A percentile compares a stretch with the other conserved stretches of the same genome.
These are phyloP conservation scores for Kokia cookei DNA, from an alignment of 441 rosid species.

Conservation along the genomic window DNA sequence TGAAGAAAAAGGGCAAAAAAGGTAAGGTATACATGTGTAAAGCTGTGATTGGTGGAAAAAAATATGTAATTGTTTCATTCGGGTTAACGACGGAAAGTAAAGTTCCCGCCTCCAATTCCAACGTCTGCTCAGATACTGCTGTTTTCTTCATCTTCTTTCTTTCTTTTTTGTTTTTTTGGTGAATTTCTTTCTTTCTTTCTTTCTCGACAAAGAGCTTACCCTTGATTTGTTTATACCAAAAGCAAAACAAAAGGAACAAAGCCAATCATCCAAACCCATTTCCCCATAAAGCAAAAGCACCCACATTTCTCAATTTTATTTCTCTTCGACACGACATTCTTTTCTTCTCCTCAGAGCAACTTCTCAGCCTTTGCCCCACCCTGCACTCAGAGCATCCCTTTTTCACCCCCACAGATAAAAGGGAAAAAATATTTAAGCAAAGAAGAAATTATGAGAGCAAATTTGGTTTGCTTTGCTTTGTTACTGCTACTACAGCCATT, in stretches of 20 bases:
- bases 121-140: neutral
- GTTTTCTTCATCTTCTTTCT: neutral
- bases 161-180: neutral
- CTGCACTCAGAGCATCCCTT: conserved; percentile 58
- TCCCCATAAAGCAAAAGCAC: conserved; percentile 23
- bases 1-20: too few relatives aligned
- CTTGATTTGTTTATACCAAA: neutral
- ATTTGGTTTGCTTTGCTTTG: neutral
- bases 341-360: conserved; percentile 56
- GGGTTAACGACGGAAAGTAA: neutral
- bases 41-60: neutral
- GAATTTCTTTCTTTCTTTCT: neutral
- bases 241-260: neutral
- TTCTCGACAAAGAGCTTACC: neutral
- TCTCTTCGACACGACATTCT: conserved; percentile 21
- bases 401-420: conserved; percentile 11
- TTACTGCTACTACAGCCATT: neutral
- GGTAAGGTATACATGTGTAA: neutral
- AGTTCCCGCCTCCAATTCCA: neutral
- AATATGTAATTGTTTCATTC: neutral
- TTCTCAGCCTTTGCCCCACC: conserved; percentile 52
- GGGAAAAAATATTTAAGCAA: neutral
- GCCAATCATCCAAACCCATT: neutral
- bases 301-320: neutral
- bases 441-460: conserved; percentile 3